Base-by-base conservation (phyloP, 768 basidiomycete genomes). In the Sistotremastrum suecicum region DNA sequence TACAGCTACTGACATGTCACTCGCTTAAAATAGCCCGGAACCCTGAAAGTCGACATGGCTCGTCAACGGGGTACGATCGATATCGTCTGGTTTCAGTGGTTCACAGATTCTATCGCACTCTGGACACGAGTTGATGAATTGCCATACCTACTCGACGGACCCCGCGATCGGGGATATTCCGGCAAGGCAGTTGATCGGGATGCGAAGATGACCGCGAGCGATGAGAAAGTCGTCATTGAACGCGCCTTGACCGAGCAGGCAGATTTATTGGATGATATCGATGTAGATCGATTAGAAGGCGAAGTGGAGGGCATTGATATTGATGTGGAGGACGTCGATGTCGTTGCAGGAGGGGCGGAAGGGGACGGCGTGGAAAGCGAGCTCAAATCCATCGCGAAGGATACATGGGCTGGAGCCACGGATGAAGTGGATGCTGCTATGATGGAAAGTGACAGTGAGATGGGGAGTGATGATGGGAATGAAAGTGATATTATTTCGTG, bases 11-110 rank as follows among this genome's bases (percentile, higher is more conserved):
- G 42, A 37, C 30, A 37, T 47, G 8, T 34, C 33, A 37, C 30
- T 34, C 30, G 45, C 38, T 33, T 34, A 34, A 28, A 37, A 20
- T 46, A 92, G 87, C 77, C 77, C 50, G 86, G 87, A 34, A 97
- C 94, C 0, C 81, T 83, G 52, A 99, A 99, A 64, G 90, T 94
- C 1, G 82, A 90, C 57, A 67, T 72, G 45, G 90, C 91, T 1
- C 74, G 82, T 37, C 75, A 75, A 56, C 74, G 76, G n/a, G 78
- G 80, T 5, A 75, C 75, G 28, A 76, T 86, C 57, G 79, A 82
- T 58, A 78, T 97, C 49, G 89, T 98, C 12, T 86, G 85, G 78
- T 62, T 84, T 5, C 68, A 74, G 6, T 99, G 94, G 94, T 83
- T 98, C 56, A 79, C 75, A 33, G 85, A 92, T 59, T 89, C 83